Conservation (phyloP, 345 rosid genomes). For the Eucalyptus victrix region DNA sequence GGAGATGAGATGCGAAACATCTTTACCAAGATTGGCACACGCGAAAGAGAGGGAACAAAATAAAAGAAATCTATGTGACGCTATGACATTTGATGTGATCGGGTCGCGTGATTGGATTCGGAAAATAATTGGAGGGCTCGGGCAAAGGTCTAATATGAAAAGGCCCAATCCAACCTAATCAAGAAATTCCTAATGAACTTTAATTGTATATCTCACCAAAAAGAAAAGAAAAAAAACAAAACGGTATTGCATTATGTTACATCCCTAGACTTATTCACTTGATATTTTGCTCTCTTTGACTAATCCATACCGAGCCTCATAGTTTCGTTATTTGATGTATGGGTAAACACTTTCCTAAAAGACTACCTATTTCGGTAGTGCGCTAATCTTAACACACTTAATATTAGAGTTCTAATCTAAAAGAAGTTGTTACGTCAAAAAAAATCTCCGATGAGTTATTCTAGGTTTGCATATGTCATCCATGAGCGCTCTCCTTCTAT, state of each 20-base stretch:
- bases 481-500: neutral
- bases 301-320: neutral
- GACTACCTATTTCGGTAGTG: fast-evolving
- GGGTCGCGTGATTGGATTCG: neutral
- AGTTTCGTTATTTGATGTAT: neutral
- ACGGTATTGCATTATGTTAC: too few species aligned
- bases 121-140: neutral
- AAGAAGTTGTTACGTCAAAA: neutral
- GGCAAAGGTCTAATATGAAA: neutral
- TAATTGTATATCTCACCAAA: neutral
- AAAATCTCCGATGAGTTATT: neutral
- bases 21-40: neutral
- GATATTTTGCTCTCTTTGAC: neutral
- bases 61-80: neutral
- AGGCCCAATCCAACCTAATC: neutral
- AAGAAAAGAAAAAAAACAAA: too few species aligned
- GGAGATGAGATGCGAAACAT: neutral
- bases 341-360: neutral
- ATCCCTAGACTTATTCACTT: neutral
- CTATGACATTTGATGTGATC: neutral
- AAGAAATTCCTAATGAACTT: neutral
- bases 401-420: neutral
- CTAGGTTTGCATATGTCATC: neutral
- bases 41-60: neutral
- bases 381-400: neutral